Conservation (phyloP, 108 stramenopile genomes). For the Skeletonema tropicum region DNA sequence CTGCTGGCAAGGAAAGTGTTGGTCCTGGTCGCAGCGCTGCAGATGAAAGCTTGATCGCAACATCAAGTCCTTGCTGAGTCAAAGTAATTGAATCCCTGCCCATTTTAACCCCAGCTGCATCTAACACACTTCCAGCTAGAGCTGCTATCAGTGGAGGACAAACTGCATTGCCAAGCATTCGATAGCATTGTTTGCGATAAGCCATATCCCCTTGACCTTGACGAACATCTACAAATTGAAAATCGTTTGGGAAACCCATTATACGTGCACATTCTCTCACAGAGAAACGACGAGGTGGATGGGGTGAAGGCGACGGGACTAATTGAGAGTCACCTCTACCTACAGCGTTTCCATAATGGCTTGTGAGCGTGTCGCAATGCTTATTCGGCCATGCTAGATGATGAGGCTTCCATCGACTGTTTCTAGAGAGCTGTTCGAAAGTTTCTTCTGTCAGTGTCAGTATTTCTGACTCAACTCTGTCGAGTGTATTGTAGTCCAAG, state of each 20-base stretch:
- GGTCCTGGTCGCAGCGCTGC: conserved; percentile 33
- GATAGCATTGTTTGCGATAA: conserved; percentile 59
- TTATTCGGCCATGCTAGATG: conserved; percentile 75
- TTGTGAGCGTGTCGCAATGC: conserved; percentile 64
- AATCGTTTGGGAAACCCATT: conserved; percentile 81
- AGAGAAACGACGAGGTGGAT: conserved; percentile 71
- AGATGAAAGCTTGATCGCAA: conserved; percentile 41
- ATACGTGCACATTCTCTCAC: conserved; percentile 72
- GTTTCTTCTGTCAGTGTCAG: conserved; percentile 53
- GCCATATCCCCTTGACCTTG: conserved; percentile 66
- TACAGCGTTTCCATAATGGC: conserved; percentile 81
- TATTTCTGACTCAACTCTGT: conserved; percentile 51
- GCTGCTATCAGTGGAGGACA: conserved; percentile 83
- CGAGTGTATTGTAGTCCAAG: conserved; percentile 63
- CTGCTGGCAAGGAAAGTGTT: conserved; percentile 27
- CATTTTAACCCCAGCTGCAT: conserved; percentile 17
- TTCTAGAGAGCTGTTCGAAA: conserved; percentile 52
- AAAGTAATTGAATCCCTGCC: conserved; percentile 7
- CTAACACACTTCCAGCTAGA: conserved; percentile 74
- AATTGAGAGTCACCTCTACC: conserved; percentile 76
- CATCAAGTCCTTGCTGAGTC: conserved; percentile 24
- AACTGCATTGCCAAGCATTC: conserved; percentile 80
- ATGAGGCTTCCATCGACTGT: conserved; percentile 61
- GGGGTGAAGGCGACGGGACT: conserved; percentile 60
- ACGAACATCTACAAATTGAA: conserved; percentile 29